Base-by-base conservation (phyloP, 768 basidiomycete species). In the Serendipita sp. region DNA sequence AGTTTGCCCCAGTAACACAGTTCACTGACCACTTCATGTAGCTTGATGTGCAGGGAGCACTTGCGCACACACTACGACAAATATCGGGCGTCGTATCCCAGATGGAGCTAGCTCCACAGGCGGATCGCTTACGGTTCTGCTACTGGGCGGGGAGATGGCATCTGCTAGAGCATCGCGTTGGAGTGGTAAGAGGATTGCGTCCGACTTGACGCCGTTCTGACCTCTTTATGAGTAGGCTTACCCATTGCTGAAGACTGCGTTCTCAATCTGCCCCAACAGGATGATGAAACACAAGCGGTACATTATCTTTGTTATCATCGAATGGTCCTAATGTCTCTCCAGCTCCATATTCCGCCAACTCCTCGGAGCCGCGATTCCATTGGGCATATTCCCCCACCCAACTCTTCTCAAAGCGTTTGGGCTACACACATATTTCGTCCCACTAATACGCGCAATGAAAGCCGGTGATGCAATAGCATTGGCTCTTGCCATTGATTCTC, bases 61-160 rank as follows among this genome's bases (percentile, higher is more conserved):
- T 54, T 11, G 52, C 52, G 28, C 52, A 54, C 30, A 54, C 52
- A 11, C 52, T 16, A 28, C 13, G 52, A 11, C 52, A 54, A 30
- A 54, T 54, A 11, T 15, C 52, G 30, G 23, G 52, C 52, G 10
- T 28, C 30, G 52, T 54, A 16, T 15, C 52, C 30, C 52, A 54
- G 23, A 54, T 54, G 52, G 11, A 54, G 11, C 15, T 16, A 30
- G 52, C 52, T 54, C 52, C 52, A 11, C 52, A 54, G 23, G 52
- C 52, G 28, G 52, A 54, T 54, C 52, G 52, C 28, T 30, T 54
- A 11, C 52, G 52, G 13, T 54, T 16, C 28, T 54, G 52, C 28
- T 54, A 54, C 23, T 54, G 52, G 52, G 52, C 52, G 10, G 52
- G 52, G 28, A 54, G 52, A 54, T 54, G 52, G 52, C 52, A 54